phyloP scores from a whole-genome alignment of 805 yeast genomes.

The Metschnikowia peoriensis region DNA sequence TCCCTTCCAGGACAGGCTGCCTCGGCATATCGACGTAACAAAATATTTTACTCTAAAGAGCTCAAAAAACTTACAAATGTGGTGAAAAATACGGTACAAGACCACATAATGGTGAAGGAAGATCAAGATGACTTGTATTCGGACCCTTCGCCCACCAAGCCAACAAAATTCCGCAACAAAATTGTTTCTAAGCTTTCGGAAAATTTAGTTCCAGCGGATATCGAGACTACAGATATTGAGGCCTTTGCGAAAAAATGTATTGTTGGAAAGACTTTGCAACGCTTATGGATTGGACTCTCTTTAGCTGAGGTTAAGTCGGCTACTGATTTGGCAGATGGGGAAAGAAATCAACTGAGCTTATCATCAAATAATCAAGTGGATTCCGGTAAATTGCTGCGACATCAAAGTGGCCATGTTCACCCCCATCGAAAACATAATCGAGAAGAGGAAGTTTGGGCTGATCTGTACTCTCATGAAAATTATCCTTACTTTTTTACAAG shows the following conservation, averaged over 20 bases:
- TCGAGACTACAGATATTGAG: constrained; percentile 42
- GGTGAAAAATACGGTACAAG: constrained; percentile 73
- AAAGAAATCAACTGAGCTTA: neutral
- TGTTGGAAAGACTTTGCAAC: constrained; percentile 32
- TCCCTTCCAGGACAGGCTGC: constrained; percentile 13
- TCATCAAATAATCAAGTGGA: neutral
- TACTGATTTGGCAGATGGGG: neutral
- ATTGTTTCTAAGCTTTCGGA: constrained; percentile 36
- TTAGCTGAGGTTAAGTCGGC: constrained; percentile 3
- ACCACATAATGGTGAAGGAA: constrained; percentile 34
- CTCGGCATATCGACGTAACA: constrained; percentile 25
- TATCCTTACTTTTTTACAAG: constrained; percentile 30
- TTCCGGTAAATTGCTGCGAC: neutral
- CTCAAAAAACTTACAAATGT: constrained; percentile 56
- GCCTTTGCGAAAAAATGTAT: constrained; percentile 29
- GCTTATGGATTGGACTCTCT: constrained; percentile 32
- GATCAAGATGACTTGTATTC: constrained; percentile 17
- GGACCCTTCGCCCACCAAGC: constrained; percentile 10
- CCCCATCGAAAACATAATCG: constrained; percentile 11
- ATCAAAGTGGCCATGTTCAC: constrained; percentile 1
- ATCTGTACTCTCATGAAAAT: neutral
- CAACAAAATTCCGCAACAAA: constrained; percentile 30
- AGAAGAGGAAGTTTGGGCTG: neutral
- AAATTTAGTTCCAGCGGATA: constrained; percentile 33
- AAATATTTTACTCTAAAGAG: constrained; percentile 38